A percentile compares a stretch with the other conserved stretches of the same genome.
These are phyloP conservation scores for Rhizopus arrhizus DNA, from an alignment of 371 early-diverging fungal species.

Conservation along the genomic window DNA sequence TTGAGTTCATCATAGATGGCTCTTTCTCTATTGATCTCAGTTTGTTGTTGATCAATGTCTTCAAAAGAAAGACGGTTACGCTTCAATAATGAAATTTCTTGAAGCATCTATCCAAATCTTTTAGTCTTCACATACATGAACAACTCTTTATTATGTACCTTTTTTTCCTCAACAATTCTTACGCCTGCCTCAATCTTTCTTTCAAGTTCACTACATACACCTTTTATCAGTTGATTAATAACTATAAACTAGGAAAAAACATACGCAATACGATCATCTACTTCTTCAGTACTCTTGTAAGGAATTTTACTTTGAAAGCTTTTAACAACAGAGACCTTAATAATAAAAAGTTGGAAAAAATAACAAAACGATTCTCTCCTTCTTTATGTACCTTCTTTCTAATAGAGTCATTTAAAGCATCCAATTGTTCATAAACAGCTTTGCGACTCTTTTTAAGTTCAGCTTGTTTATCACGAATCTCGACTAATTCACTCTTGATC, in stretches of 20 bases:
- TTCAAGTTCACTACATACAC: slow-evolving; percentile 65
- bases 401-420: slow-evolving; percentile 66
- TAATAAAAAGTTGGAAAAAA: background rate
- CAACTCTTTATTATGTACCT: slow-evolving; percentile 29
- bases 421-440: slow-evolving; percentile 66
- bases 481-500: slow-evolving; percentile 64
- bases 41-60: slow-evolving; percentile 65
- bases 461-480: slow-evolving; percentile 64
- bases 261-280: slow-evolving; percentile 77
- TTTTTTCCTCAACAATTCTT: slow-evolving; percentile 87
- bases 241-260: slow-evolving; percentile 14
- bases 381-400: slow-evolving; percentile 65
- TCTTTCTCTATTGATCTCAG: slow-evolving; percentile 74
- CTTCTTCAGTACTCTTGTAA: slow-evolving; percentile 77
- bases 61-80: slow-evolving; percentile 80
- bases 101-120: slow-evolving; percentile 50
- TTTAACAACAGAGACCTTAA: slow-evolving; percentile 31
- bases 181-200: slow-evolving; percentile 76
- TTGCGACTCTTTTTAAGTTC: slow-evolving; percentile 59
- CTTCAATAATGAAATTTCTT: slow-evolving; percentile 81
- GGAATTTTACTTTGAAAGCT: slow-evolving; percentile 76
- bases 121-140: background rate
- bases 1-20: slow-evolving; percentile 66
- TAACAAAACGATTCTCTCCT: background rate
- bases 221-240: background rate